phyloP scores from a whole-genome alignment of 306 rosid genomes.

The Fragaria nilgerrensis region DNA sequence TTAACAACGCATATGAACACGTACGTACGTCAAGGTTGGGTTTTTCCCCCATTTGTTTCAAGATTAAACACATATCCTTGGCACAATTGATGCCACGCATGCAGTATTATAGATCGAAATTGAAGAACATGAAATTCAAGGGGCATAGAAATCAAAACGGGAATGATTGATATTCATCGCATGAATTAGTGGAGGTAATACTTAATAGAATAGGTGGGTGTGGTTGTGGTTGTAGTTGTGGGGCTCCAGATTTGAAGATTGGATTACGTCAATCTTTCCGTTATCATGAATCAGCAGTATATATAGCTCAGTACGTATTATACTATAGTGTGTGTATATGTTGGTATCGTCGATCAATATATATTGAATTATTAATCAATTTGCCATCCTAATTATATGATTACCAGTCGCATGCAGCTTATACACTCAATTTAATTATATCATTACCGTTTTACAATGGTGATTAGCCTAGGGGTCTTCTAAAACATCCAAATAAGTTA shows the following conservation, averaged over 20 bases:
- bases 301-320: neutral
- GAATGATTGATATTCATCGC: neutral
- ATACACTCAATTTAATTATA: no score
- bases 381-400: neutral
- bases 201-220: conserved; percentile 7
- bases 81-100: no score
- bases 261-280: neutral
- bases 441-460: neutral
- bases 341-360: neutral
- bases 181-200: conserved; percentile 2
- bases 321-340: no score
- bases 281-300: neutral
- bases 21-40: neutral
- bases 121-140: neutral
- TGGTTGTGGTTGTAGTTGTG: neutral
- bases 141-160: neutral
- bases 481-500: neutral
- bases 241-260: conserved; percentile 10
- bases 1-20: neutral
- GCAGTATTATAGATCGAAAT: no score
- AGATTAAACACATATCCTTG: no score
- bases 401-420: no score
- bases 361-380: no score
- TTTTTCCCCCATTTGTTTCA: no score
- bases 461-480: neutral